Conservation (phyloP, 352 stramenopile genomes). For the Discostella stelligera region DNA sequence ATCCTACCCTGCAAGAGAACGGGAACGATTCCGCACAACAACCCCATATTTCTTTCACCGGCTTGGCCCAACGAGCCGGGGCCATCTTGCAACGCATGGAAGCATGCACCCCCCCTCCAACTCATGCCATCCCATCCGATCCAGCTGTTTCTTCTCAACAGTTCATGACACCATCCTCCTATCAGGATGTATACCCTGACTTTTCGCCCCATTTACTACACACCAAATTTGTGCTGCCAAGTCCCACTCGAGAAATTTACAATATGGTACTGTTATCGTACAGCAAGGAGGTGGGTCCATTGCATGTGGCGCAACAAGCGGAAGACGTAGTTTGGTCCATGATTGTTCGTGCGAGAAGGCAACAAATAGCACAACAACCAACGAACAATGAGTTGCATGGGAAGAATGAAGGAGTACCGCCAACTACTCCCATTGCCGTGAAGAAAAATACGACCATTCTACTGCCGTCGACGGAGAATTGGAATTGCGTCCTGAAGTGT, state of each 20-base stretch:
- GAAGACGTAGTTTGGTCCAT: constrained; percentile 51
- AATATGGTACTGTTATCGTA: constrained; percentile 45
- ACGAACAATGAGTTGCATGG: neutral
- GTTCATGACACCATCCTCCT: neutral
- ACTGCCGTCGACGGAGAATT: constrained; percentile 32
- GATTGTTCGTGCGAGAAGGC: constrained; percentile 22
- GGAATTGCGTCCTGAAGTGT: constrained; percentile 43
- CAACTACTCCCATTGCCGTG: neutral
- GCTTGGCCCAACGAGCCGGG: constrained; percentile 29
- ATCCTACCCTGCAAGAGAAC: neutral
- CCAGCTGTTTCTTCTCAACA: neutral
- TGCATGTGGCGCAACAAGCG: constrained; percentile 27
- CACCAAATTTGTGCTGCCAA: constrained; percentile 20
- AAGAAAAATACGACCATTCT: neutral
- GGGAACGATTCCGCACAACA: neutral
- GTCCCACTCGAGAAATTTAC: constrained; percentile 35
- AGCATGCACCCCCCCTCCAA: constrained; percentile 21
- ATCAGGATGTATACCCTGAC: neutral
- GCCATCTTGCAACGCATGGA: constrained; percentile 44
- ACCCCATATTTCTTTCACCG: constrained; percentile 2
- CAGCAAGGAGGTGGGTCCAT: constrained; percentile 28
- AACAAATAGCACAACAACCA: constrained; percentile 3
- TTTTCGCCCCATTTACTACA: constrained; percentile 17
- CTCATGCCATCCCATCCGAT: neutral
- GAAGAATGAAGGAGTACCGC: neutral